Conservation (phyloP, 2,329 filamentous ascomycete species). For the Diaporthe australafricana region DNA sequence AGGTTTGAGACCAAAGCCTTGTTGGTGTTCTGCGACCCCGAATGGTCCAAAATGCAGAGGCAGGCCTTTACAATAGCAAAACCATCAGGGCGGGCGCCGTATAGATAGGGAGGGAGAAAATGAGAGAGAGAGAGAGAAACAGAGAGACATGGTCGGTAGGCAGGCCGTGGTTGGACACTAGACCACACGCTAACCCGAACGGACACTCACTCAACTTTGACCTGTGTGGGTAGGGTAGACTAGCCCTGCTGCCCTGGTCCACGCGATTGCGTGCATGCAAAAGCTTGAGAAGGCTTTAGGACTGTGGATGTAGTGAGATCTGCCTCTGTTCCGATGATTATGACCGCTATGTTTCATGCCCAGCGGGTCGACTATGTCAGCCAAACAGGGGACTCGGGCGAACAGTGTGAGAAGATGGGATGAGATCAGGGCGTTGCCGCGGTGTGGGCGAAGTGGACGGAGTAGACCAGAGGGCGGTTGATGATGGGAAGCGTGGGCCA, state of each 20-base stretch:
- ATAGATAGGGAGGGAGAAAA: too few species aligned
- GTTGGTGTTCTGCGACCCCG: background rate
- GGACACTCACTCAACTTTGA: slow-evolving; percentile 20
- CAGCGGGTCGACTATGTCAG: background rate
- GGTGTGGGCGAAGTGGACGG: background rate
- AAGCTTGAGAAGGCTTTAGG: background rate
- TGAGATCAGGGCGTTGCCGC: slow-evolving; percentile 13
- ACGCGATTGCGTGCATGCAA: slow-evolving; percentile 17
- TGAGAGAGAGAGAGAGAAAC: too few species aligned
- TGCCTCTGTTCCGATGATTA: slow-evolving; percentile 1
- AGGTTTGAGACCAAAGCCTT: background rate
- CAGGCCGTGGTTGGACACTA: slow-evolving; percentile 10
- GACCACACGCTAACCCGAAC: slow-evolving; percentile 25
- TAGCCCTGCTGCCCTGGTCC: slow-evolving; percentile 18
- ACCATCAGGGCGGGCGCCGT: background rate
- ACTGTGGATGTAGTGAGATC: slow-evolving; percentile 1
- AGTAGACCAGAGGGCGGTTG: background rate
- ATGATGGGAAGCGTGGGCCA: slow-evolving; percentile 7
- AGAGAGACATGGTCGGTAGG: slow-evolving; percentile 1
- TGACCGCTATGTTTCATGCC: slow-evolving; percentile 16
- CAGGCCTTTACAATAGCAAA: background rate
- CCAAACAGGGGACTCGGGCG: slow-evolving; percentile 4
- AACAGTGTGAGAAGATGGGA: slow-evolving; percentile 20
- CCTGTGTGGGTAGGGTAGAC: slow-evolving; percentile 8
- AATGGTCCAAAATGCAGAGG: background rate